Evolutionary conservation across 163 green algal species (phyloP), one percentile per base, ranked within the genome.

Genomic region (Prototheca wickerhamii): DNA sequence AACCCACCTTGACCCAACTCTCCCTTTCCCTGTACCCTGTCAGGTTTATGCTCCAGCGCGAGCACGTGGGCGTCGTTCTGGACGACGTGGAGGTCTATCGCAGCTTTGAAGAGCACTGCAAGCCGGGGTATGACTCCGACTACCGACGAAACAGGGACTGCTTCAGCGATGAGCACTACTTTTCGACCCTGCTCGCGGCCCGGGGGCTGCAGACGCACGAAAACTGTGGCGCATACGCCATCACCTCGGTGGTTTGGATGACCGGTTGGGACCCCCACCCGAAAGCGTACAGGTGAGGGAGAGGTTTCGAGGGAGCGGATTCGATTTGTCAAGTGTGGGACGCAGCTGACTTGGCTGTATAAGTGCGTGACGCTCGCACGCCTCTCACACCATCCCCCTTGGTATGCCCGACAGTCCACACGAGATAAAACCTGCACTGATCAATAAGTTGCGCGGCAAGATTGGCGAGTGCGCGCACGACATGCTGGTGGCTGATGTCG

Each of bases 101-200:
- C 43, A 54, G 65, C 23, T 89, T 89, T 54, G 57, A 69, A 30
- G 69, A 63, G 35, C 74, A 74, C 68, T 76, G 61, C 67, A 52
- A 25, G 32, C 28, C 3, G 2, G 55, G 15, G 2, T 72, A 58
- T 42, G 60, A 59, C 21, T n/a, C 31, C 12, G 51, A 37, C 4
- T 32, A 53, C 4, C 58, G 37, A 5, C 20, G 28, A 4, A 65
- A 37, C 18, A 35, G 58, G 30, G 66, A 72, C 59, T 72, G 66
- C 66, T 63, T 72, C 42, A 61, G 55, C 21, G 55, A 61, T 34
- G 55, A 61, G 76, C 83, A 91, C 73, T 91, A 91, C 76, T 65
- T 93, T 49, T 67, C 84, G 25, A 89, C 84, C 1, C 72, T 91
- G 44, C 70, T 93, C 42, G 83, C 86, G 15, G 70, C 61, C 15